These are phyloP conservation scores for Peronospora belbahrii DNA, from an alignment of 352 stramenopile species.

Conservation along the genomic window DNA sequence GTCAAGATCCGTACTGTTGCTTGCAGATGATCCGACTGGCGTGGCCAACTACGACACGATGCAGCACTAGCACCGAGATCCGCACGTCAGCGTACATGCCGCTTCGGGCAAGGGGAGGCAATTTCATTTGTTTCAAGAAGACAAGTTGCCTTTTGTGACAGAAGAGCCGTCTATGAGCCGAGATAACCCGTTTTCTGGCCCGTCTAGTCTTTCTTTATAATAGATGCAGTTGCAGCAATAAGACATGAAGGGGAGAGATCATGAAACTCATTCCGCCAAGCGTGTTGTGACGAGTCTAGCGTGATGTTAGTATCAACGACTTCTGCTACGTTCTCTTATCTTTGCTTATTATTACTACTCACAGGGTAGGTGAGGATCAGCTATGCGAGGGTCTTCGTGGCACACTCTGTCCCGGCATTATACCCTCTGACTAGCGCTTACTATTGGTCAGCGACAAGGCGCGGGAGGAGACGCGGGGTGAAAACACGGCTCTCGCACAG, in stretches of 20 bases:
- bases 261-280: no score
- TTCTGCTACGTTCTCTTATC: background rate
- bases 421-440: background rate
- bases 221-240: background rate
- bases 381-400: slow-evolving; percentile 6
- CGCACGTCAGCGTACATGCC: slow-evolving; percentile 9
- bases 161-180: slow-evolving; percentile 13
- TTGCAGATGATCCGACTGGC: slow-evolving; percentile 31
- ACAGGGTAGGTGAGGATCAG: slow-evolving; percentile 8
- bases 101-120: background rate
- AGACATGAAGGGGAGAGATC: background rate
- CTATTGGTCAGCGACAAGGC: slow-evolving; percentile 7
- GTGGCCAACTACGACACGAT: slow-evolving; percentile 20
- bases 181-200: slow-evolving; percentile 15
- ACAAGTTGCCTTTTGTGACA: slow-evolving; percentile 9
- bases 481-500: slow-evolving; percentile 2
- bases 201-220: background rate
- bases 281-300: background rate
- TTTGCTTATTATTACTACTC: background rate
- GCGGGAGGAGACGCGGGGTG: slow-evolving; percentile 7
- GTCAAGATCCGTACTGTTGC: slow-evolving; percentile 15
- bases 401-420: slow-evolving; percentile 5
- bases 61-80: slow-evolving; percentile 17
- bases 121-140: background rate
- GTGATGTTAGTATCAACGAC: no score